A percentile compares a stretch with the other conserved stretches of the same genome.
These are phyloP conservation scores for Penicillium longicatenatum DNA, from an alignment of 495 filamentous ascomycete genomes.

Conservation along the genomic window DNA sequence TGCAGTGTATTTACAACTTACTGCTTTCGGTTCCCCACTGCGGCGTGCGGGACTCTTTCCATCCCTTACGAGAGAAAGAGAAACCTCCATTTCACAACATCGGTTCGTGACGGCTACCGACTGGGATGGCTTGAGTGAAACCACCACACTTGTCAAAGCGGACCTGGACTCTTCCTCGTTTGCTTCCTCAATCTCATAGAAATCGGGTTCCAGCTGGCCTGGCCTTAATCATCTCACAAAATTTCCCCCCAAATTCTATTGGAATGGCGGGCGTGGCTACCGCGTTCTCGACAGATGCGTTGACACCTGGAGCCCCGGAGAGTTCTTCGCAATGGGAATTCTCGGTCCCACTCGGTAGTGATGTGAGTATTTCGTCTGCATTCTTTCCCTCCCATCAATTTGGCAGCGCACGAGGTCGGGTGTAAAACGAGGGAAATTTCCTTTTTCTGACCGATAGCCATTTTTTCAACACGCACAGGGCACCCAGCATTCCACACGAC, in stretches of 20 bases:
- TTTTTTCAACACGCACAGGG: constrained; percentile 23
- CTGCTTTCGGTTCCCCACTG: constrained; percentile 34
- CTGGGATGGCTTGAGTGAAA: constrained; percentile 43
- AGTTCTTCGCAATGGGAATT: constrained; percentile 45
- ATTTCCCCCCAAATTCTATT: constrained; percentile 17
- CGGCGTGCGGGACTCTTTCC: constrained; percentile 17
- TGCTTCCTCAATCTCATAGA: constrained; percentile 7
- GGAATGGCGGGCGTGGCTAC: constrained; percentile 51
- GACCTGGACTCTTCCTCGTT: constrained; percentile 17
- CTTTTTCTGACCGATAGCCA: constrained; percentile 10
- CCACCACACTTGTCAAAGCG: constrained; percentile 10
- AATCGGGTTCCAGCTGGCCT: constrained; percentile 46
- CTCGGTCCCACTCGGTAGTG: constrained; percentile 44
- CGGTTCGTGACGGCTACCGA: constrained; percentile 16
- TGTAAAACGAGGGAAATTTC: constrained; percentile 1
- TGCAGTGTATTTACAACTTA: constrained; percentile 43
- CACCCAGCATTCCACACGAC: constrained; percentile 32
- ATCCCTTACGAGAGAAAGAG: constrained; percentile 19
- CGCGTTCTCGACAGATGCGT: constrained; percentile 44
- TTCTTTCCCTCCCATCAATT: not conserved
- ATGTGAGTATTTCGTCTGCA: constrained; percentile 34
- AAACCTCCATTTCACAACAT: constrained; percentile 13
- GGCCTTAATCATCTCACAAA: constrained; percentile 28
- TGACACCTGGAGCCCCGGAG: constrained; percentile 40
- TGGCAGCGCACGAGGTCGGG: not conserved